Base-by-base conservation (phyloP, 805 yeast genomes). In the Starmerella apis region DNA sequence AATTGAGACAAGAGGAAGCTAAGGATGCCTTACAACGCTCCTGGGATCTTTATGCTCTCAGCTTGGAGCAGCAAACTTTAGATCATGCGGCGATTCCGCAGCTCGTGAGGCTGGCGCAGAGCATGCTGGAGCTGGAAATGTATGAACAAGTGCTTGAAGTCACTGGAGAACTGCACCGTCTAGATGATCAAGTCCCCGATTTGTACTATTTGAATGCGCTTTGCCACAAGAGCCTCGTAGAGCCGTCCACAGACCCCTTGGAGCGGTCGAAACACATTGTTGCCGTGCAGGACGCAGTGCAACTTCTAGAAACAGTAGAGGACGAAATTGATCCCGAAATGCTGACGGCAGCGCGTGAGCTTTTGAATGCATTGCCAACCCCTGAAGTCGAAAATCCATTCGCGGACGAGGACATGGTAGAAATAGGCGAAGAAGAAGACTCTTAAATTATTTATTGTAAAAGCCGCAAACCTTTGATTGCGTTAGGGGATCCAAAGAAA, bases 161-260 rank as follows among this genome's bases (percentile, higher is more conserved):
- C n/a, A 72, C 86, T 11, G 68, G 74, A 16, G 73, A 74, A 23
- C 72, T 81, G 16, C 81, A 81, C 59, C 90, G 83, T 53, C 76
- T 90, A 42, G 87, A 90, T 67, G 96, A 90, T 59, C 81, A 80
- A 59, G 78, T 86, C 53, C 71, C 86, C 50, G 97, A 92, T 60
- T 74, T 81, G 35, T 83, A 76, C 61, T 92, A 92, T 63, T 68
- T 87, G 56, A 94, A 86, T 61, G 94, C 92, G 0, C 77, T 88
- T 59, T 79, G 92, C 0, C 73, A 80, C 60, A 71, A 54, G 49
- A 37, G 28, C 50, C 48, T 45, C 18, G 9, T 37, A 20, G 31
- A 14, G 13, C 28, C 36, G 16, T 43, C 43, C 22, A 20, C 31
- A n/a, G 36, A 35, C 11, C 46, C 45, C 22, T 38, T 46, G 7